Percentiles rank a stretch among this genome's conserved stretches.
These are phyloP conservation scores for Populus hybrid DNA, from an alignment of 441 rosid genomes.

Conservation along the genomic window DNA sequence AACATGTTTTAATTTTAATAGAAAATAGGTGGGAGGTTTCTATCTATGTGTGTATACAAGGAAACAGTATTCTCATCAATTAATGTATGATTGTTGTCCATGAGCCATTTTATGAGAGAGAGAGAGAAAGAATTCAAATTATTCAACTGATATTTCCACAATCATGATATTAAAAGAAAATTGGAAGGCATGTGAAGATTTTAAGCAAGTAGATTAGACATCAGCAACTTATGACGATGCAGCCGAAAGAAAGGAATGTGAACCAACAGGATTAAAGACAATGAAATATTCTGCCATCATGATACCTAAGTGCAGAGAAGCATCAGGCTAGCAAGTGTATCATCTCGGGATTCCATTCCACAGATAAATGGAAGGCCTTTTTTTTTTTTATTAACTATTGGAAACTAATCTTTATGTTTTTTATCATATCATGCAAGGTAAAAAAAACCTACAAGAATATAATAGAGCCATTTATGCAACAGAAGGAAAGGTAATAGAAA, in stretches of 20 bases:
- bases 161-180: not conserved
- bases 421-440: not conserved
- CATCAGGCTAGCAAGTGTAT: not conserved
- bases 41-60: conserved; percentile 2
- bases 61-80: conserved; percentile 3
- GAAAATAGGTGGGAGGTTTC: not conserved
- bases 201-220: not conserved
- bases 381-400: not conserved
- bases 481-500: not conserved
- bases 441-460: too few species aligned
- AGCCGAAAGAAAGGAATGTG: not conserved
- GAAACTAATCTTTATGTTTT: not conserved
- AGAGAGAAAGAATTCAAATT: not conserved
- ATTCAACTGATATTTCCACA: not conserved
- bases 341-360: not conserved
- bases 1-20: conserved; percentile 3
- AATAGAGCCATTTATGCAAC: not conserved
- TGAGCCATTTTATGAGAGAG: not conserved
- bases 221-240: not conserved
- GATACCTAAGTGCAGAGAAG: not conserved
- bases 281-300: not conserved
- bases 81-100: not conserved
- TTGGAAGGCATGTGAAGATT: not conserved
- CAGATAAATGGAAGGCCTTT: not conserved
- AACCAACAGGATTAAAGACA: not conserved